Percentiles rank a stretch among this genome's conserved stretches.
These are phyloP conservation scores for Paraphoma chrysanthemicola DNA, from an alignment of 2,329 filamentous ascomycete species.

Conservation along the genomic window DNA sequence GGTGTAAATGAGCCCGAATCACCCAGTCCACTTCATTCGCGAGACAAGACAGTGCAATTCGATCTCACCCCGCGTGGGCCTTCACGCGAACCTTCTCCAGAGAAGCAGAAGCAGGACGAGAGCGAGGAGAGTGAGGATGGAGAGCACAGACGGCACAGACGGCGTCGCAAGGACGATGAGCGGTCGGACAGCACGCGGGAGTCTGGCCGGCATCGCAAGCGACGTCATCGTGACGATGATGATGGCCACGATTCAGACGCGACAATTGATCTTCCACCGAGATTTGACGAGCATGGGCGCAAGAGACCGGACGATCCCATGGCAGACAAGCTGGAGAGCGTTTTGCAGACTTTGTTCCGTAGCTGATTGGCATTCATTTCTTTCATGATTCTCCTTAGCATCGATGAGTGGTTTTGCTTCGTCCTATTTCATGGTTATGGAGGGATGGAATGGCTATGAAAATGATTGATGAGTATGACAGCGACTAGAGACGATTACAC, in stretches of 20 bases:
- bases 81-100: conserved; percentile 21
- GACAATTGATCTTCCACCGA: conserved; percentile 46
- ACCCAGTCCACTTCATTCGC: conserved; percentile 11
- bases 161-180: conserved; percentile 20
- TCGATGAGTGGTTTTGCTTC: background rate
- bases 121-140: background rate
- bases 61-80: conserved; percentile 41
- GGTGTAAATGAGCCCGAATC: conserved; percentile 25
- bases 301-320: conserved; percentile 40
- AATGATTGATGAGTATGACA: background rate
- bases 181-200: conserved; percentile 22
- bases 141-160: conserved; percentile 10
- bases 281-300: conserved; percentile 45
- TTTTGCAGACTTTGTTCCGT: conserved; percentile 40
- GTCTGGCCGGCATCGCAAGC: conserved; percentile 23
- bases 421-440: background rate
- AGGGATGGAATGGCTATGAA: background rate
- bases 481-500: background rate
- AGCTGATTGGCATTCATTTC: conserved; percentile 6
- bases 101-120: conserved; percentile 4
- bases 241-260: conserved; percentile 37
- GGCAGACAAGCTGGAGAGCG: conserved; percentile 43
- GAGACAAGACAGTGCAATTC: conserved; percentile 49
- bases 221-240: conserved; percentile 24
- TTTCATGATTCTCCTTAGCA: background rate